A percentile compares a stretch with the other conserved stretches of the same genome.
Evolutionary conservation across 805 yeast genomes (phyloP).

Genomic region (Metschnikowia gruessii): DNA sequence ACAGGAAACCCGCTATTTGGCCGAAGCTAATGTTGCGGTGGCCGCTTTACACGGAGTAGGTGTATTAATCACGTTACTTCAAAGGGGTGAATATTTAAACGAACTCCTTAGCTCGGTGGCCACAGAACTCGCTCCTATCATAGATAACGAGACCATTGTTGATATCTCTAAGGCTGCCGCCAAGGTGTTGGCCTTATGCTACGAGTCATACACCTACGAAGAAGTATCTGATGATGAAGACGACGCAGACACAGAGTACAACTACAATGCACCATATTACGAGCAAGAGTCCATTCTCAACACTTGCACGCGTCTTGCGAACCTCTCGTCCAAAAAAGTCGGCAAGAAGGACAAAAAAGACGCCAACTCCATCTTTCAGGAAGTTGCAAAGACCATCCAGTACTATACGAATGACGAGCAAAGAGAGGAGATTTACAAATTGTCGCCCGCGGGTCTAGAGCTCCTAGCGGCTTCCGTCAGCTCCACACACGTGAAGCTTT

Average conservation of each 20-base stretch:
- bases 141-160: conserved; percentile 39
- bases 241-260: conserved; percentile 42
- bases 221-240: conserved; percentile 37
- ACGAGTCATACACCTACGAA: conserved; percentile 51
- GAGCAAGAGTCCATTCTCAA: conserved; percentile 48
- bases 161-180: conserved; percentile 56
- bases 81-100: conserved; percentile 42
- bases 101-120: conserved; percentile 32
- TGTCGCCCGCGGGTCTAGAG: conserved; percentile 36
- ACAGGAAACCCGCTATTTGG: conserved; percentile 27
- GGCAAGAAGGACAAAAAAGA: conserved; percentile 63
- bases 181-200: conserved; percentile 52
- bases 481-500: conserved; percentile 40
- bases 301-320: conserved; percentile 42
- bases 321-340: conserved; percentile 52
- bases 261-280: conserved; percentile 49
- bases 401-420: conserved; percentile 34
- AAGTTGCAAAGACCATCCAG: conserved; percentile 49
- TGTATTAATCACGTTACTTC: conserved; percentile 42
- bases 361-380: conserved; percentile 57
- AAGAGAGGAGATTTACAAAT: conserved; percentile 36
- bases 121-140: conserved; percentile 37
- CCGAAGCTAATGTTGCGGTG: conserved; percentile 38
- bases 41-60: conserved; percentile 49
- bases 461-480: conserved; percentile 30